Conservation (phyloP, 1,284 basidiomycete genomes). For the Somion occarium region DNA sequence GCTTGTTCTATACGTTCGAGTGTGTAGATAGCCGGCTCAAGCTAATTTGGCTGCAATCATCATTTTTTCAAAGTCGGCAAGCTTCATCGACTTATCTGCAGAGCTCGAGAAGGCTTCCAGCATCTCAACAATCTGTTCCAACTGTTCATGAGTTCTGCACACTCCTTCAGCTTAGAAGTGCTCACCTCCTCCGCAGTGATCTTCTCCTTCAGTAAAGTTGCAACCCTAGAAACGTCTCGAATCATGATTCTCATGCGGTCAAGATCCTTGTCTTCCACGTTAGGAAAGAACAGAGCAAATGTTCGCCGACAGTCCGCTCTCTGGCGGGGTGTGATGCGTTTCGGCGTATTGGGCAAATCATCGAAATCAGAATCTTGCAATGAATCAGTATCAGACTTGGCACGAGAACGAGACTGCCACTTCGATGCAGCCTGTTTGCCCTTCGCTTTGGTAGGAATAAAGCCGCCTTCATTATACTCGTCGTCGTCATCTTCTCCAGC, state of each 20-base stretch:
- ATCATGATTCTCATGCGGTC: constrained; percentile 51
- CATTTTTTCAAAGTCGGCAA: constrained; percentile 70
- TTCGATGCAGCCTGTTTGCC: constrained; percentile 15
- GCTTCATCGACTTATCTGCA: constrained; percentile 57
- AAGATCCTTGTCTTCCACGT: constrained; percentile 35
- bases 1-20: no score
- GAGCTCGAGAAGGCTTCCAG: constrained; percentile 64
- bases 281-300: constrained; percentile 69
- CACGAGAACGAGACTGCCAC: constrained; percentile 17
- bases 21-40: constrained; percentile 12
- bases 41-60: constrained; percentile 54
- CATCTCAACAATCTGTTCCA: constrained; percentile 68
- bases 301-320: constrained; percentile 47
- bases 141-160: no score
- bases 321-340: constrained; percentile 45
- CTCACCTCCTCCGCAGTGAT: constrained; percentile 66
- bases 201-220: constrained; percentile 59
- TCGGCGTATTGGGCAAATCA: constrained; percentile 6
- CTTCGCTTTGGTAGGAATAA: constrained; percentile 15
- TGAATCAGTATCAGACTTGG: constrained; percentile 9
- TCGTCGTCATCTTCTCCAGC: constrained; percentile 22
- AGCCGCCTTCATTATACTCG: constrained; percentile 27
- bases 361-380: constrained; percentile 15
- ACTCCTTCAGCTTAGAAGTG: no score
- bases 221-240: constrained; percentile 55